Conservation (phyloP, 805 yeast genomes). For the Kuraishia molischiana region DNA sequence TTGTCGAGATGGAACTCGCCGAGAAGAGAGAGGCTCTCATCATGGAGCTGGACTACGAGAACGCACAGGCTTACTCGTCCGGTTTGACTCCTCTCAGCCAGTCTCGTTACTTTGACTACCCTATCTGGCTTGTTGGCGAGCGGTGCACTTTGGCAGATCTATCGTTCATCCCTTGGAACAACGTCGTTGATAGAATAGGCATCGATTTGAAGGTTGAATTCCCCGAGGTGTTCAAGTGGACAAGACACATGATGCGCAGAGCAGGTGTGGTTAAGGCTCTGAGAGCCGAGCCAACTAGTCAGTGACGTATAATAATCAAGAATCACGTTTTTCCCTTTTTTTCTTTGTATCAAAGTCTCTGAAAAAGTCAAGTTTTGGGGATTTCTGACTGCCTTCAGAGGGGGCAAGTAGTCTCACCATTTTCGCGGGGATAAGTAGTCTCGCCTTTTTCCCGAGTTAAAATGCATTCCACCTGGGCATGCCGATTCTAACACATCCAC, state of each 20-base stretch:
- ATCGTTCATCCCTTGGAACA: constrained; percentile 94
- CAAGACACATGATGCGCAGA: constrained; percentile 89
- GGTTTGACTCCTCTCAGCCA: constrained; percentile 85
- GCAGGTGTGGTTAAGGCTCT: constrained; percentile 86
- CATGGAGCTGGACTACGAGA: constrained; percentile 82
- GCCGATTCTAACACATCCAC: too few species aligned
- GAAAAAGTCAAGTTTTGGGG: too few species aligned
- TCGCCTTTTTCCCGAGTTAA: too few species aligned
- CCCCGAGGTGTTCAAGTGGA: constrained; percentile 96
- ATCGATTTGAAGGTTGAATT: constrained; percentile 79
- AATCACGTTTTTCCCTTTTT: constrained; percentile 36
- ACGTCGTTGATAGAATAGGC: constrained; percentile 88
- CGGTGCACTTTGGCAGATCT: constrained; percentile 78
- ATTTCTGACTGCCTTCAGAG: too few species aligned
- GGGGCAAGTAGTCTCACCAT: too few species aligned
- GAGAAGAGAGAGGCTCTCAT: constrained; percentile 85
- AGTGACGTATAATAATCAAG: constrained; percentile 32
- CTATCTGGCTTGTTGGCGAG: constrained; percentile 93
- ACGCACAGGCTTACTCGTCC: constrained; percentile 77
- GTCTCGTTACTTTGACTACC: constrained; percentile 81
- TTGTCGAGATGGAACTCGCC: constrained; percentile 89
- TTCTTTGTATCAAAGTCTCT: too few species aligned
- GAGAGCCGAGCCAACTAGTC: constrained; percentile 34
- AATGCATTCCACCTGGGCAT: too few species aligned
- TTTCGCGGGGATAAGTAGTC: too few species aligned